These are phyloP conservation scores for Dothistroma pini DNA, from an alignment of 2,329 filamentous ascomycete genomes.

Conservation along the genomic window DNA sequence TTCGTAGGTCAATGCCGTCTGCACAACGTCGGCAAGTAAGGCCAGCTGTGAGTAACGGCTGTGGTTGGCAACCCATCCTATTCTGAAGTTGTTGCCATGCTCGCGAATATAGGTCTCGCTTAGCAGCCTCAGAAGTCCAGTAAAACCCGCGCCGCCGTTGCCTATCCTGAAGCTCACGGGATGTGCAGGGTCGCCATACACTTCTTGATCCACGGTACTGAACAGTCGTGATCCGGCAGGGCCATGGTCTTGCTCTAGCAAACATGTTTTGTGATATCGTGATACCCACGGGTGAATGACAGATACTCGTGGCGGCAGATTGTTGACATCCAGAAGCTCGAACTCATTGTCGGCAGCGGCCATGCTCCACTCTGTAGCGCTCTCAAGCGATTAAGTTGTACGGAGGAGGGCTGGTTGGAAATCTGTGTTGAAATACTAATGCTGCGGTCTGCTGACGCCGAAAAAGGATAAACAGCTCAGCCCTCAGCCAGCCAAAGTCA, in stretches of 20 bases:
- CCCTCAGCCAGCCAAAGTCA: constrained; percentile 3
- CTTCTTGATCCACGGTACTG: constrained; percentile 9
- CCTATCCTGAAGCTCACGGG: constrained; percentile 24
- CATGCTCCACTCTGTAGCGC: not conserved
- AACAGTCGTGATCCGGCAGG: constrained; percentile 11
- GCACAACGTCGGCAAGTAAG: constrained; percentile 22
- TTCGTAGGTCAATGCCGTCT: constrained; percentile 28
- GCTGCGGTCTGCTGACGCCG: constrained; percentile 5
- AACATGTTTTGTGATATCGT: constrained; percentile 12
- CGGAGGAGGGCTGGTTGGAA: not conserved
- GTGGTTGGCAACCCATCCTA: constrained; percentile 27
- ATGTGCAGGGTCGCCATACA: constrained; percentile 17
- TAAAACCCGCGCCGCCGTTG: constrained; percentile 27
- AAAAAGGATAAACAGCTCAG: not conserved
- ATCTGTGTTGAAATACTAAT: constrained; percentile 1
- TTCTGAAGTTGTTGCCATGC: constrained; percentile 15
- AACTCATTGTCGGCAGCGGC: not conserved
- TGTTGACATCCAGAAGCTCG: not conserved
- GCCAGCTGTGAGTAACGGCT: constrained; percentile 26
- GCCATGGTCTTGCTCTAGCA: constrained; percentile 6
- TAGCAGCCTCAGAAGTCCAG: constrained; percentile 19
- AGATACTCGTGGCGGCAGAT: not conserved
- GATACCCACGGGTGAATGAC: constrained; percentile 16
- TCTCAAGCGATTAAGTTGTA: not conserved
- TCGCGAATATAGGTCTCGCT: constrained; percentile 17